These are phyloP conservation scores for Phytophthora crassamura DNA, from an alignment of 352 stramenopile species.

Conservation along the genomic window DNA sequence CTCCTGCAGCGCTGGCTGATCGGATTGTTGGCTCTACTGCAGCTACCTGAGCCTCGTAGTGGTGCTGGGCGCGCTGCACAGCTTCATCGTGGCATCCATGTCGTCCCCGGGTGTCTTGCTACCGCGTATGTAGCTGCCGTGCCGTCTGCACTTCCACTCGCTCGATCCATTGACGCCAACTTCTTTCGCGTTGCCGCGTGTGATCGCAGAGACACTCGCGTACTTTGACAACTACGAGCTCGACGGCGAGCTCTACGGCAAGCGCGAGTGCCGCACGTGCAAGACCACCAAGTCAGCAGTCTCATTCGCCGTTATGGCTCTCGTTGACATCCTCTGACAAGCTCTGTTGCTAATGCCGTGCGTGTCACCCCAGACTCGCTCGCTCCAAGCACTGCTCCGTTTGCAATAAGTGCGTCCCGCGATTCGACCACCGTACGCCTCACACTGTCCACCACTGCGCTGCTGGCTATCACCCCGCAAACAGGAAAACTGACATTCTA, in stretches of 20 bases:
- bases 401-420: conserved; percentile 70
- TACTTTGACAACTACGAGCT: conserved; percentile 67
- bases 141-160: not conserved
- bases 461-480: too few relatives aligned
- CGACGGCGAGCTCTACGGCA: conserved; percentile 52
- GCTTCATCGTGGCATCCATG: conserved; percentile 58
- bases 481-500: too few relatives aligned
- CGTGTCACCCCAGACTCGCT: conserved; percentile 40
- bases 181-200: not conserved
- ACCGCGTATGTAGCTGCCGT: conserved; percentile 35
- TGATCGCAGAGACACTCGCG: conserved; percentile 43
- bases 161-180: not conserved
- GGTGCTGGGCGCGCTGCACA: conserved; percentile 52
- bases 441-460: not conserved
- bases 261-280: conserved; percentile 54
- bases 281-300: conserved; percentile 47
- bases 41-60: conserved; percentile 46
- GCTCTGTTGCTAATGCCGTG: conserved; percentile 9
- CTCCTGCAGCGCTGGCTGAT: not conserved
- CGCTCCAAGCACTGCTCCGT: conserved; percentile 76
- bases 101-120: conserved; percentile 51
- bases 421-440: conserved; percentile 66
- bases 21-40: not conserved
- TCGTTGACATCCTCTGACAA: not conserved
- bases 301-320: not conserved